These are phyloP conservation scores for Termitomyces sp. DNA, from an alignment of 768 basidiomycete genomes.

Conservation along the genomic window DNA sequence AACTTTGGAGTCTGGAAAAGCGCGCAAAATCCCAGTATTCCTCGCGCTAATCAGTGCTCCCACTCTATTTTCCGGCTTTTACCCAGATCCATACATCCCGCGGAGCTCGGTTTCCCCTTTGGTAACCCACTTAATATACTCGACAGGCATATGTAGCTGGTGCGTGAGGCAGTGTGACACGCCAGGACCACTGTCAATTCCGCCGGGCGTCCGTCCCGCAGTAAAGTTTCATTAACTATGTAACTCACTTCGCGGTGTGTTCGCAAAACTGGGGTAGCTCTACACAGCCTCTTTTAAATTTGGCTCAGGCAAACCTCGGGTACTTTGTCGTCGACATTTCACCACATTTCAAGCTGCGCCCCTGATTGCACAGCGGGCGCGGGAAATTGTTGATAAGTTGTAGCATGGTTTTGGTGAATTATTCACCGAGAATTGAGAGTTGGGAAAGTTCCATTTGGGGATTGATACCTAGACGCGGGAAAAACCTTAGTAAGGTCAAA, in stretches of 20 bases:
- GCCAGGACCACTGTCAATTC: slow-evolving; percentile 3
- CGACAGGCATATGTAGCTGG: slow-evolving; percentile 18
- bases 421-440: slow-evolving; percentile 10
- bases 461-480: not conserved
- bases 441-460: slow-evolving; percentile 15
- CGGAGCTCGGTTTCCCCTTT: slow-evolving; percentile 20
- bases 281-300: slow-evolving; percentile 15
- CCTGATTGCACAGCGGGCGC: slow-evolving; percentile 14
- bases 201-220: slow-evolving; percentile 1
- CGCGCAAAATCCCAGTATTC: slow-evolving; percentile 15
- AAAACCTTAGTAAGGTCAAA: not conserved
- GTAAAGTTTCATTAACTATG: slow-evolving; percentile 14
- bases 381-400: slow-evolving; percentile 17
- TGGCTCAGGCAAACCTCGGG: slow-evolving; percentile 16
- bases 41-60: slow-evolving; percentile 16
- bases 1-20: slow-evolving; percentile 15
- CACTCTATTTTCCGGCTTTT: slow-evolving; percentile 10
- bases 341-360: slow-evolving; percentile 8
- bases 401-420: slow-evolving; percentile 17
- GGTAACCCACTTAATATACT: slow-evolving; percentile 24
- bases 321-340: slow-evolving; percentile 19
- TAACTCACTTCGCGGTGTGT: slow-evolving; percentile 20
- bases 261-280: slow-evolving; percentile 22
- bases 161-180: slow-evolving; percentile 14
- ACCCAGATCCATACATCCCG: slow-evolving; percentile 10